These are phyloP conservation scores for Arachis hypogaea DNA, from an alignment of 306 rosid genomes.

Conservation along the genomic window DNA sequence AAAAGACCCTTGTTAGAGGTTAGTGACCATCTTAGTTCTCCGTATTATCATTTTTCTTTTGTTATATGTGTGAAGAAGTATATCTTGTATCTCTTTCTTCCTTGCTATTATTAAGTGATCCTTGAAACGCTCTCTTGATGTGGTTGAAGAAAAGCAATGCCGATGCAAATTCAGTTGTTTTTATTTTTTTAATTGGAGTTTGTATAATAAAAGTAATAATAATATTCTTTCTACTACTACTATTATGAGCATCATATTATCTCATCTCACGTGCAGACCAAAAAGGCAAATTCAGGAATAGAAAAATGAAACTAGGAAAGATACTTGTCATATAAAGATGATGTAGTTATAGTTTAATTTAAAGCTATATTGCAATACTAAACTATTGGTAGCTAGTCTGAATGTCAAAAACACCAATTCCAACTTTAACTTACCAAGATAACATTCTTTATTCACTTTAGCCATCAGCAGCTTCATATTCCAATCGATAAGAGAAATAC, in stretches of 20 bases:
- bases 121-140: conserved; percentile 15
- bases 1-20: conserved; percentile 11
- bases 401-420: conserved; percentile 10
- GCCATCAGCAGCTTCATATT: not conserved
- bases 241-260: not conserved
- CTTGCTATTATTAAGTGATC: conserved; percentile 13
- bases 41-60: not conserved
- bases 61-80: conserved; percentile 8
- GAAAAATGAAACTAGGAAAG: conserved; percentile 3
- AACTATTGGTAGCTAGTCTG: not conserved
- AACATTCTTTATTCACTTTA: not conserved
- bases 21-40: conserved; percentile 6
- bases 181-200: not conserved
- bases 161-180: not conserved
- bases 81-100: conserved; percentile 17
- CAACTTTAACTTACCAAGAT: not conserved
- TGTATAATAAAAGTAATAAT: not conserved
- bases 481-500: too few species aligned
- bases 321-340: not conserved
- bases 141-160: not conserved
- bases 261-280: conserved; percentile 10
- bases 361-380: conserved; percentile 14
- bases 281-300: conserved; percentile 9
- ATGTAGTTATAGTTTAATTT: not conserved
- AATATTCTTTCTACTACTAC: not conserved